Evolutionary conservation across 2,329 filamentous ascomycete species (phyloP).

Genomic region (Ceratocystis alfenasii): DNA sequence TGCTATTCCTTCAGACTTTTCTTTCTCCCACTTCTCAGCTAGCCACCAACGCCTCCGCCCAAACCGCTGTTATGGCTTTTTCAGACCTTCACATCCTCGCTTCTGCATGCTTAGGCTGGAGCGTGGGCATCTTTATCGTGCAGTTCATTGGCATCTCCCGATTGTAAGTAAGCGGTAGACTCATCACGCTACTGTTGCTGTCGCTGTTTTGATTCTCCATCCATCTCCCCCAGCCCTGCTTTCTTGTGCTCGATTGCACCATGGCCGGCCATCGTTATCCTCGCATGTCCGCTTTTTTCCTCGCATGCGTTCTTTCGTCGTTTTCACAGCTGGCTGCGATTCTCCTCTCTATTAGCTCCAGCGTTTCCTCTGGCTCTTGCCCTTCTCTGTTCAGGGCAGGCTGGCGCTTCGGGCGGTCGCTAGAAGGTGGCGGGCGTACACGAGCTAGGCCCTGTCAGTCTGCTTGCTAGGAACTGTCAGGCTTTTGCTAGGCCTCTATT

Average conservation of each 20-base stretch:
- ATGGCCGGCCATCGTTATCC: background rate
- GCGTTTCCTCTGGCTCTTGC: background rate
- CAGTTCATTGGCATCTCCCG: constrained; percentile 45
- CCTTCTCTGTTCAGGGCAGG: background rate
- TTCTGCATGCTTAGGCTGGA: constrained; percentile 42
- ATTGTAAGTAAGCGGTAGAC: constrained; percentile 36
- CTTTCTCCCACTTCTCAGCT: background rate
- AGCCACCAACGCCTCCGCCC: background rate
- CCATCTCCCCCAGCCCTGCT: background rate
- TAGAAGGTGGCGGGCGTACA: background rate
- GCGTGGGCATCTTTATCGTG: constrained; percentile 39
- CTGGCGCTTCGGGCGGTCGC: background rate
- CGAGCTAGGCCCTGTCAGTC: background rate
- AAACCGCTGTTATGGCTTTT: constrained; percentile 25
- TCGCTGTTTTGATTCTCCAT: background rate
- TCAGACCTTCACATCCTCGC: constrained; percentile 33
- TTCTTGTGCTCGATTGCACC: background rate
- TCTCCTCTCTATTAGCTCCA: background rate
- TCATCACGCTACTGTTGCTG: background rate
- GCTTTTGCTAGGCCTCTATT: too few relatives aligned
- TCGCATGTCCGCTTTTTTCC: background rate
- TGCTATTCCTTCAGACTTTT: background rate
- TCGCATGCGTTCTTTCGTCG: background rate
- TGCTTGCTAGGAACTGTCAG: too few relatives aligned
- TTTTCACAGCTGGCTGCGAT: background rate